A percentile compares a stretch with the other conserved stretches of the same genome.
phyloP scores from a whole-genome alignment of 2,329 filamentous ascomycete genomes.

The Fusarium pininemorale region DNA sequence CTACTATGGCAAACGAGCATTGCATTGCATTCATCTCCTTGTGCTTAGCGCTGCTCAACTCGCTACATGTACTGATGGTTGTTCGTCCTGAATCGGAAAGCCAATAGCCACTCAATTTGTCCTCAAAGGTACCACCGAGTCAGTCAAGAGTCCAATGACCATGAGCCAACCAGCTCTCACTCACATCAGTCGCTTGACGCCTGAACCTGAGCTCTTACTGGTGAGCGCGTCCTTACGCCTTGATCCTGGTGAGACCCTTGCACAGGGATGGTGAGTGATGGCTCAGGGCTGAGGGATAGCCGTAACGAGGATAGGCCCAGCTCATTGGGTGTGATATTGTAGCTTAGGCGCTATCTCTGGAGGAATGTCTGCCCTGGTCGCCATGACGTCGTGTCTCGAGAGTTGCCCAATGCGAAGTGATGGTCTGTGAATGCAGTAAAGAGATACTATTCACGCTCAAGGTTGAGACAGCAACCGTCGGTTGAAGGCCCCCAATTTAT shows the following conservation, averaged over 20 bases:
- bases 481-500: background rate
- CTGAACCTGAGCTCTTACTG: constrained; percentile 16
- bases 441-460: background rate
- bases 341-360: constrained; percentile 5
- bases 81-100: constrained; percentile 16
- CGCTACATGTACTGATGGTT: background rate
- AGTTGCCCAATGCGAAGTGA: constrained; percentile 9
- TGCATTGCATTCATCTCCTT: constrained; percentile 3
- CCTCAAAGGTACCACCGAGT: constrained; percentile 16
- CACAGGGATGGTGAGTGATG: constrained; percentile 11
- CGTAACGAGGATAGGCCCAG: constrained; percentile 21
- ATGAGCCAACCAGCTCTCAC: constrained; percentile 8
- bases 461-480: background rate
- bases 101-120: constrained; percentile 28
- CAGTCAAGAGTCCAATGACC: constrained; percentile 20
- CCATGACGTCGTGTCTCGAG: constrained; percentile 25
- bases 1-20: background rate
- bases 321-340: constrained; percentile 24
- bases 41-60: constrained; percentile 21
- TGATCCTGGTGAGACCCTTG: constrained; percentile 18
- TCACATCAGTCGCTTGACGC: constrained; percentile 24
- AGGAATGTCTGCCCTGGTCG: constrained; percentile 13
- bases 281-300: constrained; percentile 9
- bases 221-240: background rate
- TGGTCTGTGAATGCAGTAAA: background rate